These are phyloP conservation scores for Plenodomus lindquistii DNA, from an alignment of 2,329 filamentous ascomycete species.

Conservation along the genomic window DNA sequence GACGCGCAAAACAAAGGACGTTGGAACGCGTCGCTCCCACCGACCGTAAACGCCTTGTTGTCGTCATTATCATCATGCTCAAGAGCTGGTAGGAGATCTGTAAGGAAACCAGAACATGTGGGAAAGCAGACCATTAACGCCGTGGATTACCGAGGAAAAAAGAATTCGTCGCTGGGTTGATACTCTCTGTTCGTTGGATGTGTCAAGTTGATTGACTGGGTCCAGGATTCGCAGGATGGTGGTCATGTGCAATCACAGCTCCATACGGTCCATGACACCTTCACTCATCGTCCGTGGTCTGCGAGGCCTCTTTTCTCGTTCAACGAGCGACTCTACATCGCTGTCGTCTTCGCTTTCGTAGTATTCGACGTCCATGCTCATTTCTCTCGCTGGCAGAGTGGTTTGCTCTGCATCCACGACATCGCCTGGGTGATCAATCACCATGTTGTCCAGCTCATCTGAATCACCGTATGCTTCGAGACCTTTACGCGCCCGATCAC, in stretches of 20 bases:
- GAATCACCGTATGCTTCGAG: constrained; percentile 49
- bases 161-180: background rate
- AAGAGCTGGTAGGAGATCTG: constrained; percentile 18
- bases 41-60: constrained; percentile 25
- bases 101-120: background rate
- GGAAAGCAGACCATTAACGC: constrained; percentile 1
- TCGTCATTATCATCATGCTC: constrained; percentile 19
- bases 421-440: constrained; percentile 44
- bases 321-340: constrained; percentile 37
- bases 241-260: constrained; percentile 43
- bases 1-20: constrained; percentile 17
- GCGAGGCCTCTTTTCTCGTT: constrained; percentile 44
- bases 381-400: constrained; percentile 37
- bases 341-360: constrained; percentile 38
- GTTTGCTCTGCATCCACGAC: constrained; percentile 46
- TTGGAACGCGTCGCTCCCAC: constrained; percentile 25
- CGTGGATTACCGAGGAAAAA: background rate
- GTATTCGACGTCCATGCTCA: constrained; percentile 36
- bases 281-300: constrained; percentile 57
- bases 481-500: constrained; percentile 60
- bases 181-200: background rate
- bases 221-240: background rate
- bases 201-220: constrained; percentile 6
- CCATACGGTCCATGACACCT: constrained; percentile 58
- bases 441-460: constrained; percentile 50